Conservation (phyloP, 176 grass and related monocot species). For the Eragrostis nindensis region DNA sequence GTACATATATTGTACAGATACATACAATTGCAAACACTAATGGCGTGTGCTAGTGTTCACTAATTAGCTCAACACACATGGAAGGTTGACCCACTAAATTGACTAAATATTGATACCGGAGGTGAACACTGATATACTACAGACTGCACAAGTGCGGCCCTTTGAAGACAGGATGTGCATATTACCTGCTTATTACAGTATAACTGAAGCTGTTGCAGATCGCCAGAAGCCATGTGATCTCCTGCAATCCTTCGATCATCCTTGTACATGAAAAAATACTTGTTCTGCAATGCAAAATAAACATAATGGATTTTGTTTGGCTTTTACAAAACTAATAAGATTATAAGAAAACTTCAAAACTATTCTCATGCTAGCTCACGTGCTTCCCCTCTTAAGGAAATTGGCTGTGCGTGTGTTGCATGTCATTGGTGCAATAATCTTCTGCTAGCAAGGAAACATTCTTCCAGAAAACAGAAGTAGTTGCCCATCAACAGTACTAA, state of each 20-base stretch:
- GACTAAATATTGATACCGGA: slow-evolving; percentile 15
- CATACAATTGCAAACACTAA: slow-evolving; percentile 3
- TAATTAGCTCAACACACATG: slow-evolving; percentile 24
- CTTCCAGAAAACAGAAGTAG: slow-evolving; percentile 21
- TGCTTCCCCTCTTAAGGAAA: slow-evolving; percentile 7
- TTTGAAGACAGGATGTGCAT: not conserved
- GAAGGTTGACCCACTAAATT: slow-evolving; percentile 4
- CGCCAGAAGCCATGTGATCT: slow-evolving; percentile 9
- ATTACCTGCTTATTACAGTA: slow-evolving; percentile 84
- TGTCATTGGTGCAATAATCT: not conserved
- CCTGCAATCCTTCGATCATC: slow-evolving; percentile 31
- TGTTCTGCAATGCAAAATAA: slow-evolving; percentile 70
- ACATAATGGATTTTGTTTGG: slow-evolving; percentile 23
- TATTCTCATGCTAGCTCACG: not conserved
- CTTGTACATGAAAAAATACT: slow-evolving; percentile 77
- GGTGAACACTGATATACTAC: not conserved
- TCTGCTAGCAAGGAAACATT: slow-evolving; percentile 9
- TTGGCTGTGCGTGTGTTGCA: not conserved
- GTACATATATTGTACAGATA: no score
- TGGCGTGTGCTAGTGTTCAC: slow-evolving; percentile 1
- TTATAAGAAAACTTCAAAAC: not conserved
- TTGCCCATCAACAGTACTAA: not conserved
- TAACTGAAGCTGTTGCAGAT: slow-evolving; percentile 50
- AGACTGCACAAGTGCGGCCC: not conserved
- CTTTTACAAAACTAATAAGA: slow-evolving; percentile 11